Conservation (phyloP, 495 filamentous ascomycete genomes). For the Penicillium macrosclerotiorum region DNA sequence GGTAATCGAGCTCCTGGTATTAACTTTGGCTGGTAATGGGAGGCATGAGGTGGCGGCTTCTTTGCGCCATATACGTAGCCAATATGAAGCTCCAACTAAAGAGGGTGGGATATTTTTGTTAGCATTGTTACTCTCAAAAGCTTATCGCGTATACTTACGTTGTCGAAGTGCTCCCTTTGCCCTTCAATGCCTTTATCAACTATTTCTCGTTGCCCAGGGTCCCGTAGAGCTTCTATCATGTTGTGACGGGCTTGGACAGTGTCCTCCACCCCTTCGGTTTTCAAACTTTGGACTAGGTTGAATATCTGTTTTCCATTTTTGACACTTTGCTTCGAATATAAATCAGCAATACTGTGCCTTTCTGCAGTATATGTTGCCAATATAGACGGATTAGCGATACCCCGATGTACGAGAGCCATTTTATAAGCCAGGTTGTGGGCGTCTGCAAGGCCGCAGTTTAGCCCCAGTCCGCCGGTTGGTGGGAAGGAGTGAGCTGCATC, state of each 20-base stretch:
- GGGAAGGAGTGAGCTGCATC: conserved; percentile 48
- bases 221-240: not conserved
- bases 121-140: not conserved
- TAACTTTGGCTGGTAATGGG: conserved; percentile 20
- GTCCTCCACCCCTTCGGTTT: conserved; percentile 15
- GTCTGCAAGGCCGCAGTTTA: conserved; percentile 36
- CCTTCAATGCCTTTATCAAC: conserved; percentile 19
- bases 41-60: conserved; percentile 22
- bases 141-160: conserved; percentile 4
- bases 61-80: conserved; percentile 28
- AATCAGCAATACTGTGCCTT: conserved; percentile 23
- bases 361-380: conserved; percentile 20
- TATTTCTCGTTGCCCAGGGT: conserved; percentile 4
- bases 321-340: conserved; percentile 27
- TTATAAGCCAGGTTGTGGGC: conserved; percentile 36
- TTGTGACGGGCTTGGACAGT: conserved; percentile 5
- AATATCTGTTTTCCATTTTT: conserved; percentile 32
- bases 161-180: conserved; percentile 30
- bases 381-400: not conserved
- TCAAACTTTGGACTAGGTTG: conserved; percentile 20
- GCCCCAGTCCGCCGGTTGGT: conserved; percentile 32
- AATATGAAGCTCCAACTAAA: conserved; percentile 26
- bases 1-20: conserved; percentile 21
- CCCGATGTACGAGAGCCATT: conserved; percentile 27
- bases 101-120: not conserved